Evolutionary conservation across 495 filamentous ascomycete species (phyloP), one percentile per base, ranked within the genome.

Genomic region (Penicillium cosmopolitanum): DNA sequence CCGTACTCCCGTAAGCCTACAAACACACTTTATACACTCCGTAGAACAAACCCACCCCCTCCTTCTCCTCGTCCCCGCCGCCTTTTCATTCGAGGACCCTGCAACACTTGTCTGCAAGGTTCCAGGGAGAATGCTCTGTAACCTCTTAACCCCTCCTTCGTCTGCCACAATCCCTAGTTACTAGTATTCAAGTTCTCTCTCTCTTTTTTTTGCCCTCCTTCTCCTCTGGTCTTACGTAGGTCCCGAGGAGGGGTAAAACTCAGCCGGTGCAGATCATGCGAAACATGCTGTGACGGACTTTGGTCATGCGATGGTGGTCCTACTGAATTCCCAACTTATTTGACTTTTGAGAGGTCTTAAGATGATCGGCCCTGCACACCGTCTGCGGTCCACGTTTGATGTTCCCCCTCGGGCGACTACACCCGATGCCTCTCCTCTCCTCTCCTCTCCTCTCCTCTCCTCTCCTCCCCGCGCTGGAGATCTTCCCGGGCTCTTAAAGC

Each of bases 211-310:
- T 64, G 28, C 46, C 58, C 51, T 31, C 31, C 57, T 36, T 61
- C 48, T 61, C 57, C 57, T 43, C 50, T 60, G 23, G 50, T 56
- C 60, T 66, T 63, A 66, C 57, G 58, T 60, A 61, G 65, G 51
- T 64, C 61, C 66, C 62, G 63, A 70, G 65, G 67, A 70, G 67
- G 65, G 65, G 67, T 70, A 70, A 64, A 31, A 66, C 56, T 59
- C 58, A 62, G 60, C 43, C 51, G 59, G 51, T 44, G 67, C 65
- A 70, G 63, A 70, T 70, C 65, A 66, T 66, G 65, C 60, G 62
- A 68, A 60, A 70, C 62, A 66, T 53, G 53, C 65, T 51, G 50
- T 65, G 54, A 65, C 43, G 28, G 57, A 21, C 21, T n/a, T 57
- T 42, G 31, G 57, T 70, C 67, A 70, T 70, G 67, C 67, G 62